Base-by-base conservation (phyloP, 2,329 filamentous ascomycete genomes). In the Aureobasidium sp. region DNA sequence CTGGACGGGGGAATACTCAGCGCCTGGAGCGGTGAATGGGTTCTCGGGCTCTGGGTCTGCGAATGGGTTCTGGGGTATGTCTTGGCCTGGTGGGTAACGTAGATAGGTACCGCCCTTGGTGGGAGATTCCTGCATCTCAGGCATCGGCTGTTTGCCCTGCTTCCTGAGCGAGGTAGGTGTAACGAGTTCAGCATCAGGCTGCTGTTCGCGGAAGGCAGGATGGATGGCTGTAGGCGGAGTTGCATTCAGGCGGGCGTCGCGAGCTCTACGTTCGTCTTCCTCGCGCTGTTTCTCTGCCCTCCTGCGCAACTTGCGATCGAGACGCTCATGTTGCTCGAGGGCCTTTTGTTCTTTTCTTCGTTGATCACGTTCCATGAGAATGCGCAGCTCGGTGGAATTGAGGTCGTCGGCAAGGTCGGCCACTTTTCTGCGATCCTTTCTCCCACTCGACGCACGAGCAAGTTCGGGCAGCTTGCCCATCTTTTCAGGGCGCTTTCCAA, bases 291-390 rank as follows among this genome's bases (percentile, higher is more conserved):
- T 78, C 68, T 92, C 89, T 58, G 86, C 86, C 65, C 84, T 81
- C 57, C 84, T 81, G 44, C 85, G 82, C 27, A 94, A 76, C 63
- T 83, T 84, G 60, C 82, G 82, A 66, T 88, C 85, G 27, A 87
- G 75, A 65, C 82, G 84, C 65, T 90, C 85, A 65, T 86, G 84
- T 25, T 93, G 87, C 41, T 81, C 81, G 62, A 83, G 79, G 59
- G 82, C 84, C 75, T 89, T 92, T 71, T 86, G 85, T 67, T 96
- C 90, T 66, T 83, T 85, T 62, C 94, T 84, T 69, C 92, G 84
- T 67, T 87, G 82, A 70, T 99, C 94, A 64, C 94, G 82, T 69
- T 99, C 94, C 84, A 99, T 88, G 34, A 97, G 80, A 71, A 96
- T 89, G 63, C 93, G 84, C 42, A 99, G 74, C 68, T 91, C 92